Percentiles rank a stretch among this genome's conserved stretches.
phyloP scores from a whole-genome alignment of 2,329 filamentous ascomycete genomes.

The Bisporella sp. region DNA sequence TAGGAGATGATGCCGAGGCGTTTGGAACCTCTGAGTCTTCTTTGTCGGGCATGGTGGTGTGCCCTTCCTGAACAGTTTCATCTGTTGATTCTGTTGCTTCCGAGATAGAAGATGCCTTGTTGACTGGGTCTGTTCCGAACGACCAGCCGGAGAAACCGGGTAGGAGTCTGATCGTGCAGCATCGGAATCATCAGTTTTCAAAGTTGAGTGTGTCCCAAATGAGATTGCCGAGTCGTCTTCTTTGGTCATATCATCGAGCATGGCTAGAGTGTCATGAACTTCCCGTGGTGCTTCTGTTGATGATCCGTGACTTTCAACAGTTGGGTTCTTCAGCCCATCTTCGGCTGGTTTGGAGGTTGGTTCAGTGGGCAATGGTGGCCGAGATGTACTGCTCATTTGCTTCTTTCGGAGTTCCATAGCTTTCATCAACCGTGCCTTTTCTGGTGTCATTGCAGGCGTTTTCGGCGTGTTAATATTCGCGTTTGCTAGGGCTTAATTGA shows the following conservation, averaged over 20 bases:
- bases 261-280: constrained; percentile 18
- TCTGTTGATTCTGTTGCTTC: constrained; percentile 58
- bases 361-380: constrained; percentile 1
- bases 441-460: constrained; percentile 61
- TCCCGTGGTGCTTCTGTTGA: constrained; percentile 13
- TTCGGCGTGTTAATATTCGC: constrained; percentile 23
- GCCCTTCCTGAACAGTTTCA: constrained; percentile 41
- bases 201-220: constrained; percentile 37
- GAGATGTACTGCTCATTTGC: constrained; percentile 45
- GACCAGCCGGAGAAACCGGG: constrained; percentile 47
- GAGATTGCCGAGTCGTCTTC: constrained; percentile 47
- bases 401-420: constrained; percentile 85
- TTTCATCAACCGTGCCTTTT: constrained; percentile 90
- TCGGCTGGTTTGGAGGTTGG: constrained; percentile 1
- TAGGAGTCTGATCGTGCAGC: constrained; percentile 46
- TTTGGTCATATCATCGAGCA: constrained; percentile 27
- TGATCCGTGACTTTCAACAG: constrained; percentile 2
- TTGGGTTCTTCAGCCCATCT: constrained; percentile 4
- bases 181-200: constrained; percentile 28
- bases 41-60: background rate
- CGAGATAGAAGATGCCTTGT: constrained; percentile 59
- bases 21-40: too few relatives aligned
- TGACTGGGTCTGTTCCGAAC: constrained; percentile 50
- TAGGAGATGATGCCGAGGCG: too few relatives aligned
- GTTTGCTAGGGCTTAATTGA: constrained; percentile 17